Conservation (phyloP, 2,329 filamentous ascomycete genomes). For the Davidsoniella australis region DNA sequence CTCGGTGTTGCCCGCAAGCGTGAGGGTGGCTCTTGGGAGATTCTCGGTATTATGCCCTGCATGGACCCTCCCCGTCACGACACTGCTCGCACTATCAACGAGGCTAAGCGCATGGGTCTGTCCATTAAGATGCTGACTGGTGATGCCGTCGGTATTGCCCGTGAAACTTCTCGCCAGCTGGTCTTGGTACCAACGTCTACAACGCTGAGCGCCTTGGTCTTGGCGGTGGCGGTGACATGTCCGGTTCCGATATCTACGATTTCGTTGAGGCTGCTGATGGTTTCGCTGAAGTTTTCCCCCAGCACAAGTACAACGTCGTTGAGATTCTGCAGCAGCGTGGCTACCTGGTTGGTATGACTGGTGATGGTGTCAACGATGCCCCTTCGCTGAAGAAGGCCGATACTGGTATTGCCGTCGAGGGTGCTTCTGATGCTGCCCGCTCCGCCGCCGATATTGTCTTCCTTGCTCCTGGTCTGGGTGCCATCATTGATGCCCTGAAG, state of each 20-base stretch:
- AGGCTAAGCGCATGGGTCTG: conserved; percentile 73
- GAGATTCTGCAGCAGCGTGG: conserved; percentile 88
- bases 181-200: conserved; percentile 85
- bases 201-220: conserved; percentile 86
- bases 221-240: conserved; percentile 80
- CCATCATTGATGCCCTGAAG: conserved; percentile 85
- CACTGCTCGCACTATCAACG: conserved; percentile 76
- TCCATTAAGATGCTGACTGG: conserved; percentile 95
- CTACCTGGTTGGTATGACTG: conserved; percentile 89
- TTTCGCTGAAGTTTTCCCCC: conserved; percentile 86
- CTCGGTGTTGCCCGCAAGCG: conserved; percentile 86
- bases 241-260: conserved; percentile 84
- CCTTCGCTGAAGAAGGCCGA: conserved; percentile 90
- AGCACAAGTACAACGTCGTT: conserved; percentile 90
- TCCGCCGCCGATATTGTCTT: conserved; percentile 90
- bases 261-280: conserved; percentile 91
- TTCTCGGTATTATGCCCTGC: conserved; percentile 90
- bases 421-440: conserved; percentile 76
- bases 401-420: conserved; percentile 88
- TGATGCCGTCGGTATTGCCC: conserved; percentile 83
- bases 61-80: conserved; percentile 82
- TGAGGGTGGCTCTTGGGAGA: conserved; percentile 67
- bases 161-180: conserved; percentile 80
- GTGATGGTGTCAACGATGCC: conserved; percentile 89
- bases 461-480: conserved; percentile 75